Percentiles rank a stretch among this genome's conserved stretches.
These are phyloP conservation scores for Pistacia vera DNA, from an alignment of 345 rosid species.

Conservation along the genomic window DNA sequence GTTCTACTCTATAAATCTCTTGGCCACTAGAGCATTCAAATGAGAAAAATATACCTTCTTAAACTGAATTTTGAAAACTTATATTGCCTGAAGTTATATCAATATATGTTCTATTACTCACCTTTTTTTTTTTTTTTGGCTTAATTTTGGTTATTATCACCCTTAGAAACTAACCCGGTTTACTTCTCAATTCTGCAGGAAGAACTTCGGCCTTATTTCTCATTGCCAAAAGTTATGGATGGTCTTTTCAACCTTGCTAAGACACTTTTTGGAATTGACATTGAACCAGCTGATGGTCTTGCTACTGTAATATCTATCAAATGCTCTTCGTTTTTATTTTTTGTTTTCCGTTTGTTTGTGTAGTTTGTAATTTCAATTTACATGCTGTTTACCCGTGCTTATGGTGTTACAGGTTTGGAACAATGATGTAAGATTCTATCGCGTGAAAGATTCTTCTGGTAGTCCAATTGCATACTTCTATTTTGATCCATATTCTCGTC, in stretches of 20 bases:
- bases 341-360: constrained; percentile 2
- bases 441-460: constrained; percentile 82
- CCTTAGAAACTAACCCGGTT: not conserved
- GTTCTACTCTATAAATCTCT: constrained; percentile 2
- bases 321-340: not conserved
- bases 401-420: constrained; percentile 77
- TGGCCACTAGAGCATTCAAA: not conserved
- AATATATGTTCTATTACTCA: not conserved
- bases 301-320: constrained; percentile 65
- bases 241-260: constrained; percentile 80
- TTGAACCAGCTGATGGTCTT: constrained; percentile 87
- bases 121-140: not conserved
- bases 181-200: constrained; percentile 49
- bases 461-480: constrained; percentile 83
- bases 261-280: constrained; percentile 69
- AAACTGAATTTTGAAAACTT: not conserved
- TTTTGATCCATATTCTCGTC: constrained; percentile 97
- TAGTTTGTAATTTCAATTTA: constrained; percentile 15
- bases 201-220: constrained; percentile 87
- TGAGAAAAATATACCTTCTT: not conserved
- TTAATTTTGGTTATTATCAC: not conserved
- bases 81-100: not conserved
- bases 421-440: constrained; percentile 75
- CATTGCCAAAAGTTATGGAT: constrained; percentile 85
- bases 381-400: constrained; percentile 17